Base-by-base conservation (phyloP, 139 green algal species). In the Pseudopediastrum boryanum region DNA sequence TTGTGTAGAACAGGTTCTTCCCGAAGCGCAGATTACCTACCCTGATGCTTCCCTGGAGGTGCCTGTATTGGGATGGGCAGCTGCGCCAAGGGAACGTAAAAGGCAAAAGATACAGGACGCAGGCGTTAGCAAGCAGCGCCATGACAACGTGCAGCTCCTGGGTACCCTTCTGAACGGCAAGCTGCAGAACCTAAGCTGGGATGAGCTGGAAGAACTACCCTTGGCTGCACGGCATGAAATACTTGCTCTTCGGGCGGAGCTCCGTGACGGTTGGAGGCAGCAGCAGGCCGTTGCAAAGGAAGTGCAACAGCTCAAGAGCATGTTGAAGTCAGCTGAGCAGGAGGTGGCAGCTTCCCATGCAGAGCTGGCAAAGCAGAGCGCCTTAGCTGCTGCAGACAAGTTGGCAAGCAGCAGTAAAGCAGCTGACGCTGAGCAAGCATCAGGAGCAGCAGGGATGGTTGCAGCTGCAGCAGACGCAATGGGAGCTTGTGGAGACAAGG, bases 171-270 rank as follows among this genome's bases (percentile, higher is more conserved):
- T 44, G 23, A 38, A 38, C 31, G 61, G 39, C 59, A 69, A 43
- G 23, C 41, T 62, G 27, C 73, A 71, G 41, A 43, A 80, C n/a
- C 39, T 80, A 43, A 64, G 39, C 59, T 80, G 73, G 73, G 73
- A 63, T 7, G 58, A 80, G 59, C 59, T 80, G 19, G 73, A 80
- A 33, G 56, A 69, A 21, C 43, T 80, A 44, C 73, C 73, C 2
- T 21, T 71, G 41, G n/a, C 42, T 39, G 73, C 73, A 33, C 38
- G 43, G 8, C 42, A 69, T 16, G 73, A 80, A 33, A 62, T 80
- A 25, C 73, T 80, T 2, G 52, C 54, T 33, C 13, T 80, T 6
- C 41, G 73, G 39, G 42, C 42, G 23, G 59, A 62, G 19, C 43
- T 70, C 25, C 27, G 25, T 3, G 16, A 12, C 41, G 67, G 29